Evolutionary conservation across 1,284 basidiomycete genomes (phyloP), one percentile per base, ranked within the genome.

Genomic region (Sphagnurus paluster): DNA sequence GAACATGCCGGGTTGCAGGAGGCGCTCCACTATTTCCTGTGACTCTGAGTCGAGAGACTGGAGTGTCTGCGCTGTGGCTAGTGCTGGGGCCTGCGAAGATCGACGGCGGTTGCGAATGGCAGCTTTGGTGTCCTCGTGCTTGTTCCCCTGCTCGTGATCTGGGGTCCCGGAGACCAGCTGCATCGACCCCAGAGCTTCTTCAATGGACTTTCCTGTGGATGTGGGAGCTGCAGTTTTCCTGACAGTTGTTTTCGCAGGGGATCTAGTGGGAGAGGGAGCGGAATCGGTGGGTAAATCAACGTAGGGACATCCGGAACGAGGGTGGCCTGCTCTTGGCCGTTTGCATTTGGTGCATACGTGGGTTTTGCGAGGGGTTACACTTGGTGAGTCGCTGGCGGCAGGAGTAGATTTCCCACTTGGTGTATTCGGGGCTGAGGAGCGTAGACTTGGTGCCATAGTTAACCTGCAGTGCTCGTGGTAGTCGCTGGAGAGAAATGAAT

Each of bases 301-400:
- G 47, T 65, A 73, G 1, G 77, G 77, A 56, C 80, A 83, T 3
- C 80, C 79, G 0, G 75, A 75, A 26, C 78, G 74, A 10, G 79
- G 79, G 53, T 83, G 81, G 0, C 80, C 80, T 28, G 66, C 69
- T 44, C 71, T 69, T 0, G 77, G 77, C 14, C 71, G 72, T 46
- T 71, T 68, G 60, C 81, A 83, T 52, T 74, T 74, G 32, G 66
- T 71, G 60, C 81, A 83, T 41, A 65, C 70, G 34, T 72, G 78
- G 2, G 57, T 54, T 42, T 77, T 77, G 21, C 77, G 68, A 14
- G 68, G 62, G n/a, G 70, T 66, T 8, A 63, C 62, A 9, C 49
- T 58, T 2, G 40, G 26, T 7, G 38, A 28, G 20, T 46, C 37
- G 40, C 39, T 38, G 7, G 10, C 30, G 20, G 34, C 35, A 33